Percentiles rank a stretch among this genome's conserved stretches.
These are phyloP conservation scores for Colletotrichum tropicicola DNA, from an alignment of 2,329 filamentous ascomycete genomes.

Conservation along the genomic window DNA sequence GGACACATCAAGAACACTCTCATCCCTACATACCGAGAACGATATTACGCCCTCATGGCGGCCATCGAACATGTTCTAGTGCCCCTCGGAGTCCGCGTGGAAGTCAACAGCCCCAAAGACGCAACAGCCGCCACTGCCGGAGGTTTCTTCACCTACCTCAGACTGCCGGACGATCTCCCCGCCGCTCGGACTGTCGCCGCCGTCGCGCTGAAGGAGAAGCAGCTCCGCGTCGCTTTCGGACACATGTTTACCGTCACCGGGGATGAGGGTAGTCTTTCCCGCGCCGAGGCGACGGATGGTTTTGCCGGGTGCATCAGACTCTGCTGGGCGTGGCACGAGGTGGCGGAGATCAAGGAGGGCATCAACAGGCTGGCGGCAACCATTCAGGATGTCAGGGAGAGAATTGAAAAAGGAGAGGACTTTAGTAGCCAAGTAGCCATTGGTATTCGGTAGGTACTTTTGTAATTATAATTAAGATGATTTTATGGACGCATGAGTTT, in stretches of 20 bases:
- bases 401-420: neutral
- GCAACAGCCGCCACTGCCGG: constrained; percentile 43
- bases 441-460: constrained; percentile 4
- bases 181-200: constrained; percentile 45
- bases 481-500: too few relatives aligned
- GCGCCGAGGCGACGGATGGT: constrained; percentile 29
- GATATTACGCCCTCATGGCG: constrained; percentile 31
- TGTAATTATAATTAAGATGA: too few relatives aligned
- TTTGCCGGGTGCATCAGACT: constrained; percentile 71
- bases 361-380: constrained; percentile 64
- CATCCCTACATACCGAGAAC: constrained; percentile 31
- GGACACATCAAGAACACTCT: constrained; percentile 31
- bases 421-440: neutral
- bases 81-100: constrained; percentile 3
- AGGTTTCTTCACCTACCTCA: constrained; percentile 73
- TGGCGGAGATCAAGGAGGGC: constrained; percentile 72
- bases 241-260: constrained; percentile 73
- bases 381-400: neutral
- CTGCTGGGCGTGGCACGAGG: constrained; percentile 78
- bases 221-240: constrained; percentile 74
- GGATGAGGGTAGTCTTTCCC: constrained; percentile 56
- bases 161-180: constrained; percentile 50
- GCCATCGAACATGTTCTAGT: constrained; percentile 31
- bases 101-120: neutral
- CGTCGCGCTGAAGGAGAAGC: constrained; percentile 67